These are phyloP conservation scores for Heterobasidion annosum DNA, from an alignment of 1,284 basidiomycete genomes.

Conservation along the genomic window DNA sequence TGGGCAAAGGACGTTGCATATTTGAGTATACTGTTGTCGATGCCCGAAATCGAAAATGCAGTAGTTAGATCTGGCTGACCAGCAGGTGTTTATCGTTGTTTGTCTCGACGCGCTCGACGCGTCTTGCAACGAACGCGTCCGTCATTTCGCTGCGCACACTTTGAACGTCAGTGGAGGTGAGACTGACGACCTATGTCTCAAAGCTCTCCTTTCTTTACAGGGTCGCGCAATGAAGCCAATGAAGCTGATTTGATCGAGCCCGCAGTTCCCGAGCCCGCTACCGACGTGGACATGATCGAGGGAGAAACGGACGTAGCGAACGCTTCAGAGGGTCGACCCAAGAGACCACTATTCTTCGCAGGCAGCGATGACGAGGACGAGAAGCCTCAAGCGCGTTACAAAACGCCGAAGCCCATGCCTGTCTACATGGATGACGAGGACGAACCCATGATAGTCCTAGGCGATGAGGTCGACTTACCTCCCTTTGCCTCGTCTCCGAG, in stretches of 20 bases:
- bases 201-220: conserved; percentile 7
- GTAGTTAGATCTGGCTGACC: background rate
- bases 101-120: conserved; percentile 4
- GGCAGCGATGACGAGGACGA: conserved; percentile 47
- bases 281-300: background rate
- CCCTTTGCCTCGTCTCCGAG: conserved; percentile 15
- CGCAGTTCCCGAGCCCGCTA: background rate
- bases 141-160: background rate
- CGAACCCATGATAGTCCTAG: conserved; percentile 9
- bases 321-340: background rate
- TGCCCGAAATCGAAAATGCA: background rate
- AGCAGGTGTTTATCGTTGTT: conserved; percentile 1
- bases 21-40: conserved; percentile 19
- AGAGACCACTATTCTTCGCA: conserved; percentile 12
- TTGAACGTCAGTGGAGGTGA: background rate
- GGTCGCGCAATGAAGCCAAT: conserved; percentile 7
- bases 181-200: background rate
- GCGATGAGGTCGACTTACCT: conserved; percentile 5
- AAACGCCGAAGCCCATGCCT: background rate
- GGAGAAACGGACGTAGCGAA: background rate
- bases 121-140: conserved; percentile 1
- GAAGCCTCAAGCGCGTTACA: background rate
- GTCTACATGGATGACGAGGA: conserved; percentile 1
- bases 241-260: background rate
- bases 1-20: conserved; percentile 70